A percentile compares a stretch with the other conserved stretches of the same genome.
Evolutionary conservation across 208 protist species (phyloP).

Genomic region (Leishmania arabica): DNA sequence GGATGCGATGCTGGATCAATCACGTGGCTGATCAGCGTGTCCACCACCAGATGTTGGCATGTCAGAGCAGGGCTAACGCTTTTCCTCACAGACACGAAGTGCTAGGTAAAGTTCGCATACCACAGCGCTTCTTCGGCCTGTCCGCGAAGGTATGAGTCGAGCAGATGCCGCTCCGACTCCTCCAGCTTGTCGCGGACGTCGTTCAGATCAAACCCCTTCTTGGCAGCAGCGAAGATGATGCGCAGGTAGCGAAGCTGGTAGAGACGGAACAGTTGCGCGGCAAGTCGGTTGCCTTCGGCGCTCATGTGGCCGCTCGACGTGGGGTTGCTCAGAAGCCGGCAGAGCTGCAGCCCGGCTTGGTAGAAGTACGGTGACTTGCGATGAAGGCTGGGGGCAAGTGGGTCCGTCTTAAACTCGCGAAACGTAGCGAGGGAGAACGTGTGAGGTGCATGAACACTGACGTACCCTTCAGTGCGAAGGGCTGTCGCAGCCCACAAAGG

Average conservation of each 20-base stretch:
- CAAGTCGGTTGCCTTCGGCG: slow-evolving; percentile 66
- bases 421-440: slow-evolving; percentile 68
- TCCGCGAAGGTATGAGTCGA: slow-evolving; percentile 52
- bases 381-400: slow-evolving; percentile 61
- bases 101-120: slow-evolving; percentile 27
- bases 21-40: background rate
- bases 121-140: slow-evolving; percentile 53
- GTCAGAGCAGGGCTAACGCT: background rate
- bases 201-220: slow-evolving; percentile 73
- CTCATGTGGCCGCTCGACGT: slow-evolving; percentile 40
- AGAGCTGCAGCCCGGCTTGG: slow-evolving; percentile 57
- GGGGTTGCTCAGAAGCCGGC: slow-evolving; percentile 51
- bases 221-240: slow-evolving; percentile 67
- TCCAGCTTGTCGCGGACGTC: slow-evolving; percentile 71
- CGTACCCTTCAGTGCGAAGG: slow-evolving; percentile 52
- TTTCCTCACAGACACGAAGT: background rate
- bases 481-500: slow-evolving; percentile 67
- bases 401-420: slow-evolving; percentile 81
- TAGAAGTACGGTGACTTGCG: slow-evolving; percentile 76
- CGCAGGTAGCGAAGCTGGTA: slow-evolving; percentile 79
- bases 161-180: slow-evolving; percentile 62
- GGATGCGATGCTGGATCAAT: background rate
- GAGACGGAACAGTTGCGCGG: slow-evolving; percentile 69
- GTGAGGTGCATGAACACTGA: slow-evolving; percentile 48
- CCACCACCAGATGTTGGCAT: background rate